Conservation (phyloP, 148 eudicot species). For the Polygonum aviculare region DNA sequence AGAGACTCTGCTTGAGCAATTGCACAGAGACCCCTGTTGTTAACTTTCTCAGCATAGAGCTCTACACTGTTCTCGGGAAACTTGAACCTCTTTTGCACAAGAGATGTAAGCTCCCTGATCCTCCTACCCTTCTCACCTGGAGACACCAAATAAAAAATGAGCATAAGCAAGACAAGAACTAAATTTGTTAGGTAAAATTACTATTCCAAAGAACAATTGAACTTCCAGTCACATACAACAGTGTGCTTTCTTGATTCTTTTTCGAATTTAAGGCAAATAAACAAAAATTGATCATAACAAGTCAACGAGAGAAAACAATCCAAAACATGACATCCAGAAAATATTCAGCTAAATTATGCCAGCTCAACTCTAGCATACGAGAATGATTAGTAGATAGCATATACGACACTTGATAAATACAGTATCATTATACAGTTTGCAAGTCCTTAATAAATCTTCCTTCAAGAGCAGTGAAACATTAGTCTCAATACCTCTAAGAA, state of each 20-base stretch:
- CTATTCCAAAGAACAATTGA: too few species aligned
- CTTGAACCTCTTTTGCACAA: constrained; percentile 53
- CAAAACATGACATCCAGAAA: neutral
- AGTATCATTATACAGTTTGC: too few species aligned
- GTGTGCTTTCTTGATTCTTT: too few species aligned
- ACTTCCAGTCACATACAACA: too few species aligned
- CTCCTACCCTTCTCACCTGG: constrained; percentile 55
- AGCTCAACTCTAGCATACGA: neutral
- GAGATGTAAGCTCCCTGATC: constrained; percentile 49
- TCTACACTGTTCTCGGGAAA: constrained; percentile 59
- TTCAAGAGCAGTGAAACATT: too few species aligned
- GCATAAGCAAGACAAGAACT: neutral
- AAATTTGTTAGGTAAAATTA: neutral
- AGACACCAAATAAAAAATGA: neutral
- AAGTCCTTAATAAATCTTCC: too few species aligned
- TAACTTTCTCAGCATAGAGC: constrained; percentile 50
- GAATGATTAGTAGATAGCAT: neutral
- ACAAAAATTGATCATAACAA: neutral
- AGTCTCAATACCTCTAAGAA: neutral
- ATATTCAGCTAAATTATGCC: neutral
- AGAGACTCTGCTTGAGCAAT: constrained; percentile 56
- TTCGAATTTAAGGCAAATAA: neutral
- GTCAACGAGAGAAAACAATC: neutral
- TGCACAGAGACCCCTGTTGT: constrained; percentile 52
- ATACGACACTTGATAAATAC: too few species aligned